Evolutionary conservation across 371 early-diverging fungal genomes (phyloP), one percentile per base, ranked within the genome.

Genomic region (Chytridium lagenaria): DNA sequence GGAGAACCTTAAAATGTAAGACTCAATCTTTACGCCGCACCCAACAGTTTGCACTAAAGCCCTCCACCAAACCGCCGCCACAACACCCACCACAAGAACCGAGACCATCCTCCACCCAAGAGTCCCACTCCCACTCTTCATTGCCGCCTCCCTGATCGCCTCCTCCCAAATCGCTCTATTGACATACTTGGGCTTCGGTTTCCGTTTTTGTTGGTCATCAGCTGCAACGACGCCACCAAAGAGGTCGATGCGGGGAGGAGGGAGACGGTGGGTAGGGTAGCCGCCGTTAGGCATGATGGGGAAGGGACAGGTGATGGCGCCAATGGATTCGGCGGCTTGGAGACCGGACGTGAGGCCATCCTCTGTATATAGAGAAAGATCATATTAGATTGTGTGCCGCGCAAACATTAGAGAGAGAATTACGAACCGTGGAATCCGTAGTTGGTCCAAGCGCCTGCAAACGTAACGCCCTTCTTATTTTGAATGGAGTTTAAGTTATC

Each of bases 361-460:
- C 73, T 89, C 80, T 78, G 71, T 67, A 28, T 26, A 61, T 50
- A 36, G 10, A 19, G 34, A 33, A 22, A 69, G 28, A 59, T 10
- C 26, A 72, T n/a, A 55, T 36, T n/a, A 49, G 3, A 38, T n/a
- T n/a, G n/a, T n/a, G n/a, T n/a, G n/a, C n/a, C n/a, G n/a, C n/a
- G n/a, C n/a, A n/a, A n/a, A n/a, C n/a, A n/a, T n/a, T n/a, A n/a
- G n/a, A n/a, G n/a, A n/a, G n/a, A 15, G 44, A 19, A 64, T 23
- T 22, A 31, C 72, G 0, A 38, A 76, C 78, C 89, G 67, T 90
- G 90, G 78, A 90, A 90, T 3, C 89, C 89, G 68, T 89, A 88
- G 55, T 85, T 83, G 1, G 86, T 81, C 90, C 90, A 90, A 15
- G 90, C 90, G 31, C 90, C 90, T 28, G 78, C 76, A 71, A 83